Conservation (phyloP, 257 asterid species). For the Nicotiana paniculata region DNA sequence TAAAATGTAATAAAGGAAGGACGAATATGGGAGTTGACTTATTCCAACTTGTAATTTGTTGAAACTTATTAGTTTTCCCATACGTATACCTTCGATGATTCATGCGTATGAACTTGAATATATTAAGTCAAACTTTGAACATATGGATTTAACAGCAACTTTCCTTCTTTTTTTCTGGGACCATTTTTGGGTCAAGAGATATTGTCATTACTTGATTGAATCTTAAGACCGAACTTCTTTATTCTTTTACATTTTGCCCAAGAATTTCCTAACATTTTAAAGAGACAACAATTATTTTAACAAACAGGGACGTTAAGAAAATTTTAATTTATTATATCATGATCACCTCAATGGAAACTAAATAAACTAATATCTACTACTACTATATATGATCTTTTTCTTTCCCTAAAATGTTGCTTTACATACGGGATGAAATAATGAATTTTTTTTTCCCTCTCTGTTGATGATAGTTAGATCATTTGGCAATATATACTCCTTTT, state of each 20-base stretch:
- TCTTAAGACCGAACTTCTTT: not conserved
- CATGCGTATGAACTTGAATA: not conserved
- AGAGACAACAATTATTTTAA: too few species aligned
- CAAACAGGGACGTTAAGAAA: not conserved
- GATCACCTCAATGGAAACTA: not conserved
- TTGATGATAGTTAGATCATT: not conserved
- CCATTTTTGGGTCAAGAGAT: not conserved
- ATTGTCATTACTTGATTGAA: not conserved
- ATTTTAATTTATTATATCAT: not conserved
- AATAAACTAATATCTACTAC: not conserved
- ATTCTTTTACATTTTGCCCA: not conserved
- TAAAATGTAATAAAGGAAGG: not conserved
- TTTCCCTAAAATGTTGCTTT: not conserved
- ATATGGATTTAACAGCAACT: not conserved
- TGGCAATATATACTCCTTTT: not conserved
- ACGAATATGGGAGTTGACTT: not conserved
- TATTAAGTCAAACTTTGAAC: not conserved
- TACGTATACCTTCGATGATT: not conserved
- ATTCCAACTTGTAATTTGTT: not conserved
- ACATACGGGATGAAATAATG: not conserved
- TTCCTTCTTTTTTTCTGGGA: not conserved
- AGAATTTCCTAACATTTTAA: too few species aligned
- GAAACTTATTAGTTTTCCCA: not conserved
- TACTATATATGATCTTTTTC: too few species aligned
- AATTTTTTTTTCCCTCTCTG: not conserved